Conservation (phyloP, 2,329 filamentous ascomycete species). For the Hymenoscyphus albidus region DNA sequence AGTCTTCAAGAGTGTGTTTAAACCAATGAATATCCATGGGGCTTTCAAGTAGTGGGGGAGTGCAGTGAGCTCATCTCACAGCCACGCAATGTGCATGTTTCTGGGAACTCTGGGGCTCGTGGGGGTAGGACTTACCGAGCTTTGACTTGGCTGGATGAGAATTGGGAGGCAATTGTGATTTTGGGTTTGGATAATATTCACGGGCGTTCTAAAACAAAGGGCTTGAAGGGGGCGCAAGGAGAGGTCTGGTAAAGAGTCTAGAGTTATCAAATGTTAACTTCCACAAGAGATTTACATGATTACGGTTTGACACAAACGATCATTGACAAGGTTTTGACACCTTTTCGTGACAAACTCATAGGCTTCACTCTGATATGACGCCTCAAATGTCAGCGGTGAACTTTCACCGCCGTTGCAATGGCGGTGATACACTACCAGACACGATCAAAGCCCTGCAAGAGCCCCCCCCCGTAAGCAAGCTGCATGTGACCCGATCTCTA, state of each 20-base stretch:
- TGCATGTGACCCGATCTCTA: constrained; percentile 1
- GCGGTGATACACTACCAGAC: background rate
- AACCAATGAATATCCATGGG: constrained; percentile 38
- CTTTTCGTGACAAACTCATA: background rate
- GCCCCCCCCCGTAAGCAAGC: background rate
- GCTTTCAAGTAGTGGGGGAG: constrained; percentile 25
- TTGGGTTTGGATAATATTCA: background rate
- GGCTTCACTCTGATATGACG: background rate
- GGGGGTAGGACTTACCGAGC: background rate
- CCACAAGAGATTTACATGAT: background rate
- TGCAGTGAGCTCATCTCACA: background rate
- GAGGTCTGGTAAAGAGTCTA: background rate
- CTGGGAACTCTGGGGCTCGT: background rate
- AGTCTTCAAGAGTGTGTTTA: constrained; percentile 53
- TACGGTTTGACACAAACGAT: background rate
- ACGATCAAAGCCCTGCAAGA: background rate
- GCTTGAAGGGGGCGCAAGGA: constrained; percentile 1
- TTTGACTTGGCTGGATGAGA: background rate
- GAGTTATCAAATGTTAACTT: background rate
- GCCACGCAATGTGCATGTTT: background rate
- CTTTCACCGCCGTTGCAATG: constrained; percentile 2
- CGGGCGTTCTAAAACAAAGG: background rate
- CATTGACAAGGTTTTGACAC: background rate
- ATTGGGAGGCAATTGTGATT: constrained; percentile 1
- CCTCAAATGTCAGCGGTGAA: background rate